Conservation (phyloP, 2,329 filamentous ascomycete species). For the Cytospora piceicola region DNA sequence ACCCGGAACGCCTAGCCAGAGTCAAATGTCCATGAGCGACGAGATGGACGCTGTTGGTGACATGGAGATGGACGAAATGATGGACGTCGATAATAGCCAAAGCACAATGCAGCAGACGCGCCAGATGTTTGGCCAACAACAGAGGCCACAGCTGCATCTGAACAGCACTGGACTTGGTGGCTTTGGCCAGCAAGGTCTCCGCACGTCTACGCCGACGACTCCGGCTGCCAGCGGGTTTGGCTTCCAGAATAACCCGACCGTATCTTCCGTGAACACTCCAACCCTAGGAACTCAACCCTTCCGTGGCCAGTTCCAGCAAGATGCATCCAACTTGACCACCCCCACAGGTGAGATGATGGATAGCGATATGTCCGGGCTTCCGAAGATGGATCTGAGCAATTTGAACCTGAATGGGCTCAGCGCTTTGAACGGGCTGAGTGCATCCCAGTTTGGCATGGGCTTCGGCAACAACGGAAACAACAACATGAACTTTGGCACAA, state of each 20-base stretch:
- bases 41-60: constrained; percentile 88
- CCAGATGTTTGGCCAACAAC: constrained; percentile 68
- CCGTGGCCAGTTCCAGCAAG: constrained; percentile 57
- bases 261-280: constrained; percentile 95
- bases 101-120: constrained; percentile 71
- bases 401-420: constrained; percentile 50
- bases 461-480: constrained; percentile 53
- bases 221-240: constrained; percentile 77
- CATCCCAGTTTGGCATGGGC: constrained; percentile 52
- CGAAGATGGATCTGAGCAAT: constrained; percentile 61
- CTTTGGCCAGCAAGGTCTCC: constrained; percentile 72
- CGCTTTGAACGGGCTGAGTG: constrained; percentile 45
- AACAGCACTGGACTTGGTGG: constrained; percentile 68
- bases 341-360: constrained; percentile 74
- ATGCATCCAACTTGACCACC: constrained; percentile 37
- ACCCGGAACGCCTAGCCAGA: constrained; percentile 34
- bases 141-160: constrained; percentile 76
- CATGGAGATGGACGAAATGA: constrained; percentile 93
- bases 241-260: constrained; percentile 90
- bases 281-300: constrained; percentile 80
- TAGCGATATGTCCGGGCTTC: constrained; percentile 69
- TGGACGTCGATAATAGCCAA: constrained; percentile 66
- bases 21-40: constrained; percentile 46
- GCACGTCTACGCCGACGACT: constrained; percentile 84
- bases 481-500: constrained; percentile 60